Conservation (phyloP, 257 asterid genomes). For the Capsicum rhomboideum region DNA sequence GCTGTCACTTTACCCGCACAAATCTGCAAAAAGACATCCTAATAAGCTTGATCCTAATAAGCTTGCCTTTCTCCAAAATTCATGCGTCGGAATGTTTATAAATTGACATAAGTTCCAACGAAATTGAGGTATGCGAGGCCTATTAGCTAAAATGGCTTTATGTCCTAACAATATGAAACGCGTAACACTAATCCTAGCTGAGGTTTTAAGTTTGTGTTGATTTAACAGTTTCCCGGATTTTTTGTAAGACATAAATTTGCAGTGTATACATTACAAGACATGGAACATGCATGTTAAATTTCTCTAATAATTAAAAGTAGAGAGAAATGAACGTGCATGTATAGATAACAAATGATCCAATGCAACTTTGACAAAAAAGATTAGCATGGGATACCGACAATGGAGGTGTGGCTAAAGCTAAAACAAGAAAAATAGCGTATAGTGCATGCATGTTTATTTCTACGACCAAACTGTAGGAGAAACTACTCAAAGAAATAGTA, state of each 20-base stretch:
- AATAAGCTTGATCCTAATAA: slow-evolving; percentile 3
- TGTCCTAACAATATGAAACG: neutral
- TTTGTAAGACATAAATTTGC: neutral
- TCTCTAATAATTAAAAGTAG: neutral
- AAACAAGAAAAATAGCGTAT: neutral
- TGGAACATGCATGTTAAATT: neutral
- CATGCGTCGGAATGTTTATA: neutral
- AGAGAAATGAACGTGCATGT: neutral
- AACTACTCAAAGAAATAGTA: neutral
- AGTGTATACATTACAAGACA: neutral
- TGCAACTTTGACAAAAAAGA: neutral
- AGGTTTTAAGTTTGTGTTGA: neutral
- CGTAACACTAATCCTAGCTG: neutral
- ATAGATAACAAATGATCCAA: neutral
- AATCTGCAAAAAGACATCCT: slow-evolving; percentile 34
- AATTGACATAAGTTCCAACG: neutral
- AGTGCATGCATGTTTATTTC: neutral
- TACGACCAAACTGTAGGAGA: neutral
- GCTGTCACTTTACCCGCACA: slow-evolving; percentile 93
- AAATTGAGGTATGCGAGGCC: neutral
- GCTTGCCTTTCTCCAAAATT: neutral
- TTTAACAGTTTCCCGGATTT: neutral
- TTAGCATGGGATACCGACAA: neutral
- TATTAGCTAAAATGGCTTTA: neutral
- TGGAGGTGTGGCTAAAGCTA: neutral